Evolutionary conservation across 345 rosid species (phyloP), one percentile per base, ranked within the genome.

Genomic region (Eucalyptus sp.): DNA sequence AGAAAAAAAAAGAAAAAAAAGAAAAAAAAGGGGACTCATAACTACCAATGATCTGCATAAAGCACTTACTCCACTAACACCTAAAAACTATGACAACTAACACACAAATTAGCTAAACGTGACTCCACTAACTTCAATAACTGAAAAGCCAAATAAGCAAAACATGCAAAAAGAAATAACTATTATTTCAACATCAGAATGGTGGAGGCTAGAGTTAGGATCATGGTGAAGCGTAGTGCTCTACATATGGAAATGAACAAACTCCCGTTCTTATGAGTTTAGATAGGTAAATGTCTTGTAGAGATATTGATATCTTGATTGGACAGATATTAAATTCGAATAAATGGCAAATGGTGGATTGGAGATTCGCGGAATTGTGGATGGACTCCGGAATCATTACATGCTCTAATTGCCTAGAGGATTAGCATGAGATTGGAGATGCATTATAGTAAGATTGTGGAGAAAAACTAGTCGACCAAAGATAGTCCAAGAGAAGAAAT

Each of bases 161-260:
- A 37, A 37, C 41, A 1, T 37, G 41, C 41, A 37, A 37, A 37
- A 37, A 37, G 41, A 37, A 37, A 37, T 37, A 37, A 37, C 41
- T 37, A 37, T 37, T 37, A 37, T 37, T 37, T 37, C 41, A 37
- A 37, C 88, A 90, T 96, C 98, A 80, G 96, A 92, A 90, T 93
- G 95, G 93, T 97, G 94, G 90, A 97, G 96, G 86, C 98, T 96
- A 7, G 97, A 96, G 81, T 95, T 94, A 51, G 98, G 92, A 91
- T 97, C 99, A 88, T 94, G 92, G 90, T 91, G 93, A n/a, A 96
- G 91, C 17, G 95, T 95, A 80, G 91, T 93, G 80, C 88, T 91
- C 86, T 87, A 88, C 83, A 90, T 93, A 91, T 92, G 92, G 93
- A 95, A 93, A 91, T 96, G 96, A 60, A 96, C 96, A 88, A 91